Base-by-base conservation (phyloP, 2,329 filamentous ascomycete genomes). In the Ophiostoma ulmi region DNA sequence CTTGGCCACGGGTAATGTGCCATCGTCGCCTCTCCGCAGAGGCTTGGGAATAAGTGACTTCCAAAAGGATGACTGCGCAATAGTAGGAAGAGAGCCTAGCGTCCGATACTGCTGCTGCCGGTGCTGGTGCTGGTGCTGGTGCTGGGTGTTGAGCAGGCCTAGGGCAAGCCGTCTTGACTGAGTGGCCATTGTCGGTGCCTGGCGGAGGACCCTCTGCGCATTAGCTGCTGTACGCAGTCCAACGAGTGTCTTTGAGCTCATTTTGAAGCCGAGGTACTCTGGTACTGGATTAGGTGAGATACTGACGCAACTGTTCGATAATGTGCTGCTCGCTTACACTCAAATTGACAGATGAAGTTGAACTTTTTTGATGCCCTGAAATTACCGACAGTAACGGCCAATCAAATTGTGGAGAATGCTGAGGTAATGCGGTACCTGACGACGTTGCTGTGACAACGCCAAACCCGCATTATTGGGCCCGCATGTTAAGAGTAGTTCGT, bases 11-110 rank as follows among this genome's bases (percentile, higher is more conserved):
- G 76, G 78, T 69, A 80, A 75, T 64, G 76, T 77, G 69, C 75
- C 83, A 74, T 81, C 77, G 67, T 78, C 79, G 73, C 20, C 35
- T 5, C 77, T 76, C n/a, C 87, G 86, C 65, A 89, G 76, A n/a
- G 87, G 85, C 75, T 90, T 91, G 1, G 91, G 91, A 67, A 93
- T 80, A 72, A 93, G 80, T 11, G 85, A 86, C 75, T 84, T 86
- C 91, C 91, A 93, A 78, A 93, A 88, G 11, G 86, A 86, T 70
- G 70, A 67, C 67, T 78, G 75, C 36, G 76, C 74, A 65, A 78
- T 72, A 36, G 74, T 76, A 3, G 76, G 77, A 65, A 77, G 73
- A 61, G 75, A 72, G 70, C 74, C 75, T 44, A 68, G 58, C 3
- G 36, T n/a, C 11, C 69, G 65, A 10, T 35, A 36, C n/a, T 67